Base-by-base conservation (phyloP, 768 basidiomycete species). In the Lepiota brunneoincarnata region DNA sequence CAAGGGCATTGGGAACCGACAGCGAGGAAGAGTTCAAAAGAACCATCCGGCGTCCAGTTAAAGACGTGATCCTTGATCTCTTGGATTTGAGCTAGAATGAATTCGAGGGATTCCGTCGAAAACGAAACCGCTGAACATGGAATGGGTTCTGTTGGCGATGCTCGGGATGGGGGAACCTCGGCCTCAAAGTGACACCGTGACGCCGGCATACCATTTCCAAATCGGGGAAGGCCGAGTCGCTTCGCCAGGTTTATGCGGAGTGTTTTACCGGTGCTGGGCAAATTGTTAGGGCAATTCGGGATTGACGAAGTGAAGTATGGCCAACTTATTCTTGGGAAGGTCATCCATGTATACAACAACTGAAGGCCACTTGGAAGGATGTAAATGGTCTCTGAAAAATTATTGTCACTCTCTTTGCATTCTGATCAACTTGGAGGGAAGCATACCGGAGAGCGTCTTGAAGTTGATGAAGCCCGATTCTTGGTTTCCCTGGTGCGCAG, bases 331-430 rank as follows among this genome's bases (percentile, higher is more conserved):
- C 63, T 76, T 77, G 7, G 78, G 78, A 5, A 79, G 56, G 48
- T 74, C 72, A 37, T 72, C 66, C 72, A 79, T 78, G 59, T 76
- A 79, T 14, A 79, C 72, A 26, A 79, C 56, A 1, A 67, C 70
- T 59, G 72, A 77, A 0, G 77, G 77, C 77, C 77, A 79, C 62
- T 77, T 78, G 5, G 75, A 74, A 10, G 77, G 75, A 53, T 78
- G 77, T 12, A 79, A 62, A 56, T 75, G 68, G n/a, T 73, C 74
- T 51, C 75, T 76, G 26, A 2, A 21, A 42, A 2, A 46, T 21
- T 36, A 17, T 17, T 2, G 41, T 6, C 34, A 49, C 7, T 28
- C 7, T 28, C 26, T 3, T 28, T 28, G 7, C 26, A 28, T n/a
- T 26, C 18, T 18, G 31, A 28, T 23, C 43, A 40, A 17, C 18